These are phyloP conservation scores for Solanum arcanum DNA, from an alignment of 257 asterid species.

Conservation along the genomic window DNA sequence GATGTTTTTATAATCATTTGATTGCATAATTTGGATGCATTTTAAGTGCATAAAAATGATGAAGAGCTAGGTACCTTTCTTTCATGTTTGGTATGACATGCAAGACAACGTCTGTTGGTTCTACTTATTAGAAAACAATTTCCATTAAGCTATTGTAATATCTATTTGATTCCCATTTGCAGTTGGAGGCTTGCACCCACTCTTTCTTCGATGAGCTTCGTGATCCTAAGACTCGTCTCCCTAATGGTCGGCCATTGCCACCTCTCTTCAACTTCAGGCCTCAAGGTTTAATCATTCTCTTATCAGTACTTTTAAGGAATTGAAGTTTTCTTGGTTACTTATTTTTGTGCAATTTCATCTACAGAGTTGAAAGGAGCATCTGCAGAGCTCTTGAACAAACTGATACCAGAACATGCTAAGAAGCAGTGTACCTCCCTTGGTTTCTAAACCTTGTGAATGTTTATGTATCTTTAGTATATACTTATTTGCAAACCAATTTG, in stretches of 20 bases:
- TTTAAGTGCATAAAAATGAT: background rate
- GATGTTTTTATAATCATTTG: background rate
- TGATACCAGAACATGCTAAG: slow-evolving; percentile 70
- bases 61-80: background rate
- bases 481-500: background rate
- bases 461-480: background rate
- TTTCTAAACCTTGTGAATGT: slow-evolving; percentile 11
- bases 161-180: slow-evolving; percentile 3
- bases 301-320: background rate
- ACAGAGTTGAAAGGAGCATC: slow-evolving; percentile 61
- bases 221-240: slow-evolving; percentile 51
- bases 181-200: slow-evolving; percentile 59
- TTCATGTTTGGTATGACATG: background rate
- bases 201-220: slow-evolving; percentile 67
- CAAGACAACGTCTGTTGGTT: background rate
- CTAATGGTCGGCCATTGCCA: slow-evolving; percentile 58
- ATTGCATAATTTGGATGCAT: background rate
- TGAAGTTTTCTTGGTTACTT: background rate
- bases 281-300: slow-evolving; percentile 27
- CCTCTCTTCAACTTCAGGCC: slow-evolving; percentile 60
- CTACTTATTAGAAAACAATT: background rate
- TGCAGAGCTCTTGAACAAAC: slow-evolving; percentile 40
- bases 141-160: background rate
- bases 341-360: background rate
- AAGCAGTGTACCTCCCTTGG: slow-evolving; percentile 67